A percentile compares a stretch with the other conserved stretches of the same genome.
These are phyloP conservation scores for Penicillium sp. DNA, from an alignment of 2,329 filamentous ascomycete genomes.

Conservation along the genomic window DNA sequence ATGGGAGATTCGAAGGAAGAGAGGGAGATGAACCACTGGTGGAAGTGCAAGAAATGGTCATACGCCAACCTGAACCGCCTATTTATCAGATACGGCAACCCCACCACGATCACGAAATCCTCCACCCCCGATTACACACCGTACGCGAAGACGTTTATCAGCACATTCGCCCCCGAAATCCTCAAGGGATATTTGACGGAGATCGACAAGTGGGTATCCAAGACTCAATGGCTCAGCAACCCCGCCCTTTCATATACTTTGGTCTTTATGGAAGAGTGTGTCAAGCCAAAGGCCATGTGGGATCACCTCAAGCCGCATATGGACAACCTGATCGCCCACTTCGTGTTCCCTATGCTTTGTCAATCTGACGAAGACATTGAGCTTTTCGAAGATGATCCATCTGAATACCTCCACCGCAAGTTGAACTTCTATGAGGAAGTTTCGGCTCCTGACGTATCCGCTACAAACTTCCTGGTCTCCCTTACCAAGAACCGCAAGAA, in stretches of 20 bases:
- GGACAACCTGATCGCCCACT: conserved; percentile 87
- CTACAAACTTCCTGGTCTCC: conserved; percentile 93
- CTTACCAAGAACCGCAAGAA: conserved; percentile 92
- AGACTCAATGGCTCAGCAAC: conserved; percentile 91
- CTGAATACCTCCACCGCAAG: conserved; percentile 95
- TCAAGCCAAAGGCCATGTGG: conserved; percentile 98
- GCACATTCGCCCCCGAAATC: conserved; percentile 91
- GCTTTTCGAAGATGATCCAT: conserved; percentile 89
- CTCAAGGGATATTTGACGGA: conserved; percentile 90
- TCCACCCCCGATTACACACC: conserved; percentile 74
- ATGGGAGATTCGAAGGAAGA: conserved; percentile 79
- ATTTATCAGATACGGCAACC: conserved; percentile 95
- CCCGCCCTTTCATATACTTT: conserved; percentile 90
- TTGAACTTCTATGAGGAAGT: conserved; percentile 98
- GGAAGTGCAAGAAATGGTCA: conserved; percentile 99
- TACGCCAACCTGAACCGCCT: conserved; percentile 97
- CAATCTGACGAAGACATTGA: conserved; percentile 89
- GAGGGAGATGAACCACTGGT: conserved; percentile 94
- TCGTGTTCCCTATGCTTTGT: conserved; percentile 93
- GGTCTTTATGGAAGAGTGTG: conserved; percentile 93
- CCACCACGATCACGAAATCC: conserved; percentile 67
- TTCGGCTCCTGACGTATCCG: conserved; percentile 89
- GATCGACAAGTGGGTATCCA: conserved; percentile 96
- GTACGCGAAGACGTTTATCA: conserved; percentile 87
- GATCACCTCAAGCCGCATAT: conserved; percentile 88